Percentiles rank a stretch among this genome's conserved stretches.
These are phyloP conservation scores for Mentha longifolia DNA, from an alignment of 257 asterid genomes.

Conservation along the genomic window DNA sequence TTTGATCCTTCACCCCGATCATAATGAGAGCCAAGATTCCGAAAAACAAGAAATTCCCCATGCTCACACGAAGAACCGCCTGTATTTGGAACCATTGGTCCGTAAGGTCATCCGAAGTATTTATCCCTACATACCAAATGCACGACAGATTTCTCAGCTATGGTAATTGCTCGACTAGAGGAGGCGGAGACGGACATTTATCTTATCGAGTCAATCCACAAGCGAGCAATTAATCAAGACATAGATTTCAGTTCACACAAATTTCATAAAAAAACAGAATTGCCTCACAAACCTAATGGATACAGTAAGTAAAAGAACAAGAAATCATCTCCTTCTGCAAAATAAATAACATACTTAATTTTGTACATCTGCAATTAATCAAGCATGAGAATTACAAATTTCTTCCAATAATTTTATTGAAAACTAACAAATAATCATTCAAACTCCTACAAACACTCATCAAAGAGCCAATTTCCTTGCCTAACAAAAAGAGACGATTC, in stretches of 20 bases:
- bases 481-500: background rate
- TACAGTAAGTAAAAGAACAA: background rate
- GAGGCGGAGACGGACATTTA: background rate
- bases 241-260: background rate
- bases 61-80: constrained; percentile 96
- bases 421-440: background rate
- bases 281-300: constrained; percentile 5
- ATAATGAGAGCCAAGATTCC: constrained; percentile 77
- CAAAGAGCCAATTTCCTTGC: background rate
- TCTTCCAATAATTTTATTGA: background rate
- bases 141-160: constrained; percentile 22
- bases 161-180: background rate
- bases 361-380: background rate
- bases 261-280: background rate
- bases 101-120: constrained; percentile 64
- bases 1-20: constrained; percentile 95
- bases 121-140: constrained; percentile 70
- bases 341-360: background rate
- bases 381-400: background rate
- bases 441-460: background rate
- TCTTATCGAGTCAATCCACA: background rate
- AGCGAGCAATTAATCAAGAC: constrained; percentile 4
- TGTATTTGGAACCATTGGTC: constrained; percentile 85
- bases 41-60: constrained; percentile 93
- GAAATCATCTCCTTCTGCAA: background rate